Percentiles rank a stretch among this genome's conserved stretches.
Evolutionary conservation across 1,284 basidiomycete species (phyloP).

Genomic region (Leucoagaricus sp.): DNA sequence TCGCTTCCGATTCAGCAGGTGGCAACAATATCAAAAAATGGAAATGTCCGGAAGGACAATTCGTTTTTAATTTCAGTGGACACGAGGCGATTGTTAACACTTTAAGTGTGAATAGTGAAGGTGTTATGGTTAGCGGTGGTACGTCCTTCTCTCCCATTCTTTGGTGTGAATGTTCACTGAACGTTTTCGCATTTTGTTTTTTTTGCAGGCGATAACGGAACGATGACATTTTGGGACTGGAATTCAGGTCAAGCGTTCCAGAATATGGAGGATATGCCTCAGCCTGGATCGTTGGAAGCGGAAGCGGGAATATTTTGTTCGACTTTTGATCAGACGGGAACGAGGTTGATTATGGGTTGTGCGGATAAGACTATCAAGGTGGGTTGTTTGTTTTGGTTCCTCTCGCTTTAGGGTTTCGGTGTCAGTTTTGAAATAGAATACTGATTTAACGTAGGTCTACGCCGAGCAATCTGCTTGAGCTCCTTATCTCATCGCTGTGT

Average conservation of each 20-base stretch:
- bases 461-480: slow-evolving; percentile 50
- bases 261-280: slow-evolving; percentile 90
- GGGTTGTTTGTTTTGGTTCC: slow-evolving; percentile 15
- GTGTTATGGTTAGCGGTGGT: slow-evolving; percentile 97
- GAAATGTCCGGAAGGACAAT: slow-evolving; percentile 95
- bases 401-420: not conserved
- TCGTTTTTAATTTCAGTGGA: slow-evolving; percentile 94
- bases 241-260: slow-evolving; percentile 95
- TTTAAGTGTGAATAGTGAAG: slow-evolving; percentile 90
- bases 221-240: slow-evolving; percentile 92
- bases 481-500: too few relatives aligned
- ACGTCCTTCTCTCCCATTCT: slow-evolving; percentile 27
- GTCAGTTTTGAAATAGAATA: too few relatives aligned
- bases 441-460: too few relatives aligned
- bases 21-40: slow-evolving; percentile 99
- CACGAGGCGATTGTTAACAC: slow-evolving; percentile 99
- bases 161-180: too few relatives aligned
- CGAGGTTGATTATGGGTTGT: slow-evolving; percentile 92
- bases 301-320: slow-evolving; percentile 96
- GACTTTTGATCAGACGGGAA: slow-evolving; percentile 95
- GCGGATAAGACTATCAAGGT: slow-evolving; percentile 99
- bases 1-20: slow-evolving; percentile 92
- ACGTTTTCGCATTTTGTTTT: slow-evolving; percentile 5
- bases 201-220: slow-evolving; percentile 82
- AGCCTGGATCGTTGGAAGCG: slow-evolving; percentile 95